Base-by-base conservation (phyloP, 2,329 filamentous ascomycete genomes). In the Helotiales sp. region DNA sequence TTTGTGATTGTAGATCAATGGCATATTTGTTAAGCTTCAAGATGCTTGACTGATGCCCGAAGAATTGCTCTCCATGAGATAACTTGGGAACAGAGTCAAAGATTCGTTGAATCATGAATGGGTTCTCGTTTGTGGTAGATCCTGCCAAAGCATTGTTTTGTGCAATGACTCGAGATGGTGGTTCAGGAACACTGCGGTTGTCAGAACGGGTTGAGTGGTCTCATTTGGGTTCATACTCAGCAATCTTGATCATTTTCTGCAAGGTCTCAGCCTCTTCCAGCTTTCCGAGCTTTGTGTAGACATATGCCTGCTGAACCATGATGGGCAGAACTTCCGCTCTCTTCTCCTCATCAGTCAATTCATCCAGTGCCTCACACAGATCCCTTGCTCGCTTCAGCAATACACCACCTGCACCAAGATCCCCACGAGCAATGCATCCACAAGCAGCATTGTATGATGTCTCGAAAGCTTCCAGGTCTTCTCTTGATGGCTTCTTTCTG, bases 361-460 rank as follows among this genome's bases (percentile, higher is more conserved):
- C 90, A 51, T 92, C 88, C 12, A 88, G 81, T 4, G 82, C 82
- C 70, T 89, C 85, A 70, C 90, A 95, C 19, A 93, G 76, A 64
- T 86, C 82, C 65, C 81, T 82, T 2, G 91, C 86, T 54, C 87
- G 81, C 73, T 87, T 88, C 59, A 95, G 75, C 56, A 93, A 77
- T 24, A 87, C 76, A 22, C 84, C 80, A 1, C 85, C 90, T 63
- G 85, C 81, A 4, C 75, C 79, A 34, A 90, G 77, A 65, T 90
- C 86, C 7, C 85, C 87, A 47, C 84, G 79, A 13, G 88, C 88
- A 66, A 95, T 86, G 70, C 83, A 85, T 19, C 81, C 81, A 71
- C 90, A 93, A 8, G 89, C 90, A 24, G 85, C 82, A 72, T 96
- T 96, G 75, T 90, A 96, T 10, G 89, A 87, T 25, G 88, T 87